Base-by-base conservation (phyloP, 768 basidiomycete genomes). In the Coprinellus micaceus region DNA sequence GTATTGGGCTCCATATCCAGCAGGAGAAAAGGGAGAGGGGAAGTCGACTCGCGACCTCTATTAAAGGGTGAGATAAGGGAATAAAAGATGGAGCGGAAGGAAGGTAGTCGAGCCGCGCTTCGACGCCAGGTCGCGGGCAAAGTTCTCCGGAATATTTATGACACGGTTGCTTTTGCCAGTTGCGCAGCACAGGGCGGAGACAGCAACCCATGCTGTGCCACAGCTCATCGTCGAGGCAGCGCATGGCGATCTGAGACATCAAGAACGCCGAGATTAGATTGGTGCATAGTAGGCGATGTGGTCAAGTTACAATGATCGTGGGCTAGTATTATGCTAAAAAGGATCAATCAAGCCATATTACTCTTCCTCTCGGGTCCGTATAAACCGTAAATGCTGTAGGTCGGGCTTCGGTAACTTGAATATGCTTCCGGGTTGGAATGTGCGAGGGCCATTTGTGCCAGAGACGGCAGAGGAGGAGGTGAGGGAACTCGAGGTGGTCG, bases 401-500 rank as follows among this genome's bases (percentile, higher is more conserved):
- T 91, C 17, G 90, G 88, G 63, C 89, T 89, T 58, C 83, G 77
- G 58, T 91, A 91, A 47, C 81, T 82, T 5, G 74, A 80, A 68
- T 80, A 88, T 3, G 77, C 83, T 52, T 84, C 80, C 4, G 82
- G 79, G 55, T 87, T 81, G 2, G 72, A 68, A 58, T 87, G 85
- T 44, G 82, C 78, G 64, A 91, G 66, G 48, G 80, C 89, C 88
- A 91, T 88, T 69, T 91, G 90, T 9, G 87, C 75, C 52, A 91
- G 67, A 24, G 88, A 88, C 11, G 88, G 89, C 40, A 89, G 66
- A 21, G 83, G 79, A 15, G 87, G 87, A 2, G 89, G 89, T 2
- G 88, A 88, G 2, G 89, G 89, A n/a, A 91, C 88, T 1, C 86
- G 81, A 12, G 89, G 89, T 13, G 88, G 86, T 65, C 76, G 82